Conservation (phyloP, 2,329 filamentous ascomycete species). For the Arachnomyces sp. region DNA sequence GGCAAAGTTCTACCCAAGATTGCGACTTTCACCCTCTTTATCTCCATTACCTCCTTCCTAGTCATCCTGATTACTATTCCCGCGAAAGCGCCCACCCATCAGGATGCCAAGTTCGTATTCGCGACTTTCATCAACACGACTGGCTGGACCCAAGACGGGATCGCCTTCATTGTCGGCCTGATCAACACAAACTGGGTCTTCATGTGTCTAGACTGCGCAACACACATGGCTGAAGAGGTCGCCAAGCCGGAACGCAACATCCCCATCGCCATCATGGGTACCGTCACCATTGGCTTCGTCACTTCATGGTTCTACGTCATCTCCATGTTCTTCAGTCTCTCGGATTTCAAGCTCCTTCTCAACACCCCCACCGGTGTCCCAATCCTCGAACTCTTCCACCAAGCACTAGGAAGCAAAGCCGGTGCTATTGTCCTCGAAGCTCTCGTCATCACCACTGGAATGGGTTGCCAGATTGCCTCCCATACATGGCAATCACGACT, state of each 20-base stretch:
- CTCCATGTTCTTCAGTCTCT: conserved; percentile 44
- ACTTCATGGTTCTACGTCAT: conserved; percentile 44
- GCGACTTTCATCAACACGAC: conserved; percentile 47
- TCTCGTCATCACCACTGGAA: conserved; percentile 41
- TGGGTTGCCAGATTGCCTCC: conserved; percentile 40
- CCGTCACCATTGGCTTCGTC: conserved; percentile 43
- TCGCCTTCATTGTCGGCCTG: conserved; percentile 46
- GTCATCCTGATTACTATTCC: conserved; percentile 45
- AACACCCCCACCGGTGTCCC: conserved; percentile 38
- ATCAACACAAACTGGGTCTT: conserved; percentile 47
- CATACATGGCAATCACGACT: conserved; percentile 47
- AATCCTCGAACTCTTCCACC: conserved; percentile 41
- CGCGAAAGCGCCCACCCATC: conserved; percentile 35
- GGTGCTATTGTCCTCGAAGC: conserved; percentile 42
- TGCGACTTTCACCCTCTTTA: conserved; percentile 39
- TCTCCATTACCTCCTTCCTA: conserved; percentile 40
- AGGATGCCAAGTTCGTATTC: conserved; percentile 44
- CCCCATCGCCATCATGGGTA: conserved; percentile 45
- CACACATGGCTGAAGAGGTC: conserved; percentile 47
- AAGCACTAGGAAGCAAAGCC: conserved; percentile 34
- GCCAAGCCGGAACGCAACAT: conserved; percentile 40
- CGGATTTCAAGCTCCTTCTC: conserved; percentile 36
- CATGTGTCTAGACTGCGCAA: conserved; percentile 44
- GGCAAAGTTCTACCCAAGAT: conserved; percentile 30
- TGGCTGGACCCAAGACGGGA: conserved; percentile 39